phyloP scores from a whole-genome alignment of 306 rosid species.

The Albizia julibrissin region DNA sequence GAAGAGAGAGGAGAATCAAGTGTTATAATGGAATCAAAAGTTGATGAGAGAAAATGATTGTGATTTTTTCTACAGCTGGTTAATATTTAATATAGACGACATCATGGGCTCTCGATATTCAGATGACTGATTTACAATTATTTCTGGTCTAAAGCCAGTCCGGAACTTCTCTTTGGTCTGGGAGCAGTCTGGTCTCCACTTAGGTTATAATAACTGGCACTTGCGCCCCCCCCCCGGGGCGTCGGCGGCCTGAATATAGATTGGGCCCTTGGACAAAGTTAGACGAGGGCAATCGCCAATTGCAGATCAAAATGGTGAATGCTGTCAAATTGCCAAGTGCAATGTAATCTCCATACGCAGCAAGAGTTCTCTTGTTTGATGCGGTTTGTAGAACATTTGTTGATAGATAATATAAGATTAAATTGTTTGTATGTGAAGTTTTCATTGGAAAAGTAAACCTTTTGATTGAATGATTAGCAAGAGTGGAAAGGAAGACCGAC shows the following conservation, averaged over 20 bases:
- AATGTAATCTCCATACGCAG: not conserved
- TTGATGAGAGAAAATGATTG: conserved; percentile 28
- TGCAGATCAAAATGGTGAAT: not conserved
- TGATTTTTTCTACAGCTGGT: conserved; percentile 3
- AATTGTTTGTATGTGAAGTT: not conserved
- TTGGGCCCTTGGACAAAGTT: conserved; percentile 18
- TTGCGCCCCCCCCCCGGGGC: too few relatives aligned
- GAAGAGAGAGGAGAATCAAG: conserved; percentile 48
- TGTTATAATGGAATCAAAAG: conserved; percentile 31
- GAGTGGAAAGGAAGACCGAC: not conserved
- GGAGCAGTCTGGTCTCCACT: not conserved
- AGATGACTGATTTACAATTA: conserved; percentile 16
- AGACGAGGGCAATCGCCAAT: not conserved
- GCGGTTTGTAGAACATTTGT: not conserved
- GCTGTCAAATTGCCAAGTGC: not conserved
- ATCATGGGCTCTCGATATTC: conserved; percentile 10
- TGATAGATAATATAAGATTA: not conserved
- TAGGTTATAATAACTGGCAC: not conserved
- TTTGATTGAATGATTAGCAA: not conserved
- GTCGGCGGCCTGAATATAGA: conserved; percentile 11
- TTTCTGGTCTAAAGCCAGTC: not conserved
- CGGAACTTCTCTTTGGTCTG: conserved; percentile 3
- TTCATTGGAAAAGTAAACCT: not conserved
- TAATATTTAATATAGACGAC: not conserved
- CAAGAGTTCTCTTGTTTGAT: not conserved